Evolutionary conservation across 257 asterid species (phyloP), one percentile per base, ranked within the genome.

Genomic region (Fraxinus anomala): DNA sequence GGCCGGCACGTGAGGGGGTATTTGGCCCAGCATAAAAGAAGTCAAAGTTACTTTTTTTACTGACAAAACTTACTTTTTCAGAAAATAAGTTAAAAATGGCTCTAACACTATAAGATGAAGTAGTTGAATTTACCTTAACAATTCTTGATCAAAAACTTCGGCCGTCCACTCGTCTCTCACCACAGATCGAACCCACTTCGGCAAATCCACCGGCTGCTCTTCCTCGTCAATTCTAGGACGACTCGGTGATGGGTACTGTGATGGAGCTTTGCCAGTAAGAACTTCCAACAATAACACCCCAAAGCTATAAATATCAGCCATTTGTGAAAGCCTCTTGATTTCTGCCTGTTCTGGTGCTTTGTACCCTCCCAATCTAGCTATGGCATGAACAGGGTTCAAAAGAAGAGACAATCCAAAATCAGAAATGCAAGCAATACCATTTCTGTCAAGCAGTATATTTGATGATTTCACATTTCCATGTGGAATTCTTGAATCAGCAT

Each of bases 101-200:
- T 47, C n/a, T 47, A 14, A 47, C 56, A 42, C 51, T 51, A 19
- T 51, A 54, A 54, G 65, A 54, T 54, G 59, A 19, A 6, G 26
- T 19, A n/a, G 65, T 19, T 54, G 11, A 54, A 54, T 19, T 19
- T 54, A 54, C 95, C 98, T 90, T 84, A 93, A 40, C 83, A 93
- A 66, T 71, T 93, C 98, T 63, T 85, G 88, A 84, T 93, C 97
- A 34, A 93, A 93, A 72, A 93, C 98, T 77, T 92, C 98, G 7
- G 97, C 97, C 16, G 97, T 93, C 98, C 98, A 93, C 87, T 93
- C 98, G 6, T 93, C 97, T 80, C 95, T 85, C 79, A 93, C 98
- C 81, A 92, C 97, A 11, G 98, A 92, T 61, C 87, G 85, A 14
- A 93, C 97, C 98, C 98, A 93, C 54, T 82, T 86, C 8, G 97